Evolutionary conservation across 202 grass and related monocot species (phyloP).

Genomic region (Zoysia matrella): DNA sequence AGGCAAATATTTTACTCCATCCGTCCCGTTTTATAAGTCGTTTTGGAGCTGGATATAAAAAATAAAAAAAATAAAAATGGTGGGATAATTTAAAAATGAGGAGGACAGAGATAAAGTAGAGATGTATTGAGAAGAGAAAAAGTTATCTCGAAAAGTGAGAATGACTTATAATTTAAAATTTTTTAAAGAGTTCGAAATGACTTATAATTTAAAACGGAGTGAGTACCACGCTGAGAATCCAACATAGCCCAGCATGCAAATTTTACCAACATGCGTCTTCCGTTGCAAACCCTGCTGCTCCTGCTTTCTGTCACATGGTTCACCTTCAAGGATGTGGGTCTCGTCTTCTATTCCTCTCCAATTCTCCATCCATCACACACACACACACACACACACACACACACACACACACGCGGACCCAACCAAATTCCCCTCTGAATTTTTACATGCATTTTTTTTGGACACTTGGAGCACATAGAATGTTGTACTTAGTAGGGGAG

Average conservation of each 20-base stretch:
- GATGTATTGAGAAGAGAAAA: no score
- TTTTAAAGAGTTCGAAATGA: no score
- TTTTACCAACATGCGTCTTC: slow-evolving; percentile 39
- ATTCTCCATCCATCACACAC: slow-evolving; percentile 38
- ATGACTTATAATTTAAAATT: no score
- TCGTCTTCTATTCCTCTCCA: neutral
- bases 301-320: slow-evolving; percentile 64
- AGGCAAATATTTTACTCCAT: neutral
- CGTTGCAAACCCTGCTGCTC: slow-evolving; percentile 49
- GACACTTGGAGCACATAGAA: slow-evolving; percentile 27
- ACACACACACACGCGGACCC: neutral
- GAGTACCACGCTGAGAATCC: slow-evolving; percentile 51
- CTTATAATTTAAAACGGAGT: slow-evolving; percentile 5
- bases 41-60: no score
- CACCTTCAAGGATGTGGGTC: slow-evolving; percentile 43
- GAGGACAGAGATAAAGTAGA: no score
- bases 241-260: slow-evolving; percentile 23
- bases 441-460: slow-evolving; percentile 1
- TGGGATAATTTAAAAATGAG: no score
- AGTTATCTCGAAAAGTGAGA: no score
- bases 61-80: no score
- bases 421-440: neutral
- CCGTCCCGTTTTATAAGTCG: no score
- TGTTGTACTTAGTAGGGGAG: neutral
- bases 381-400: neutral